These are phyloP conservation scores for Colletotrichum scovillei DNA, from an alignment of 2,329 filamentous ascomycete species.

Conservation along the genomic window DNA sequence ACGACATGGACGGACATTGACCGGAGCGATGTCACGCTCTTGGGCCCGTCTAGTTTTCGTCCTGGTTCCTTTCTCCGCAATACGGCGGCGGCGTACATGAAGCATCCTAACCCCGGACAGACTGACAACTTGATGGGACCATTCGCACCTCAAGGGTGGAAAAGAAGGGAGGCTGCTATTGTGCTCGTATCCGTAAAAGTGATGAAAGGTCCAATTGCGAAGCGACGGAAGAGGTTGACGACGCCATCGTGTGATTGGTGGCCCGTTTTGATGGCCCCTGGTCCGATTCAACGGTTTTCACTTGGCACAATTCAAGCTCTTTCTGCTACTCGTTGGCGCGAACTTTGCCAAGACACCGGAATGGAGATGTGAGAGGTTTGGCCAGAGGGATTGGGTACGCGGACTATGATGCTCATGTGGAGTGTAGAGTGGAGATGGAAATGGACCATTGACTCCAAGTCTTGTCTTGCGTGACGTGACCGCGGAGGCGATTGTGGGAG, in stretches of 20 bases:
- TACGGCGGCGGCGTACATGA: conserved; percentile 3
- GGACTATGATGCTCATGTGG: background rate
- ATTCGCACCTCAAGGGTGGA: too few relatives aligned
- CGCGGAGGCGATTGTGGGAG: background rate
- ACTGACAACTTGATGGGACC: background rate
- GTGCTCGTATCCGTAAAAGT: background rate
- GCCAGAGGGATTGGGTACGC: background rate
- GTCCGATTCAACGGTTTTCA: conserved; percentile 5
- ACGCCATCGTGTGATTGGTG: conserved; percentile 14
- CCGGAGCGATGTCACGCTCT: conserved; percentile 24
- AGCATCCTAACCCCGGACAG: background rate
- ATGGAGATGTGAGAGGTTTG: background rate
- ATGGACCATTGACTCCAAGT: background rate
- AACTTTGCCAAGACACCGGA: conserved; percentile 15
- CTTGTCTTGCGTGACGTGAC: conserved; percentile 12
- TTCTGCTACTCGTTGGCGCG: conserved; percentile 15
- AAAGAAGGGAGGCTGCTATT: background rate
- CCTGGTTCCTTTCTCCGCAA: conserved; percentile 6
- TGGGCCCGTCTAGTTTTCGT: conserved; percentile 1
- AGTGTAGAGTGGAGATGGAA: background rate
- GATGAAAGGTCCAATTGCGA: background rate
- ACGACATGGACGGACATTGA: conserved; percentile 12
- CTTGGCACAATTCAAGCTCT: conserved; percentile 29
- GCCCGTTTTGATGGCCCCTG: background rate
- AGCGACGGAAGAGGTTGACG: background rate